Conservation (phyloP, 257 asterid species). For the Penstemon davidsonii region DNA sequence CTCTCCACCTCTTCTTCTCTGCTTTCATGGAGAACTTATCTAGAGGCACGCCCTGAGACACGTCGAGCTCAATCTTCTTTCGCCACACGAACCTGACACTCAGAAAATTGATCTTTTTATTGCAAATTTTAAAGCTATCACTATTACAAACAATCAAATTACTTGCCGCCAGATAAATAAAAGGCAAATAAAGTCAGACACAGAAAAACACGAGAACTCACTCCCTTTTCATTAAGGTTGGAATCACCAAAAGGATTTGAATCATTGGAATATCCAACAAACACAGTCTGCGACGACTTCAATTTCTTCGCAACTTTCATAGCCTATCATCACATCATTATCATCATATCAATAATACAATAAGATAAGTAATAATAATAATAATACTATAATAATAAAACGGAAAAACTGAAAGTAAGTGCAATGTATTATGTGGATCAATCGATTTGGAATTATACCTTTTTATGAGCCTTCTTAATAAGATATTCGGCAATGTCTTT, state of each 20-base stretch:
- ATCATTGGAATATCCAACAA: constrained; percentile 81
- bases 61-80: constrained; percentile 74
- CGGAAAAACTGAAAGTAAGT: too few relatives aligned
- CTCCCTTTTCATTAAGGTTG: constrained; percentile 74
- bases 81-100: constrained; percentile 77
- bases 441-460: constrained; percentile 25
- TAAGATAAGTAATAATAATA: neutral
- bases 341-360: too few relatives aligned
- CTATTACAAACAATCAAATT: constrained; percentile 8
- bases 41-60: constrained; percentile 69
- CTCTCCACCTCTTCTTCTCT: constrained; percentile 75
- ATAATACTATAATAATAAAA: too few relatives aligned
- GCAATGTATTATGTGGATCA: too few relatives aligned
- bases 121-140: neutral
- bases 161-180: neutral
- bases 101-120: constrained; percentile 8
- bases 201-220: neutral
- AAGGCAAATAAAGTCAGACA: too few relatives aligned
- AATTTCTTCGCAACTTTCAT: constrained; percentile 70
- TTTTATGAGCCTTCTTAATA: constrained; percentile 69
- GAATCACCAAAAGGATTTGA: constrained; percentile 97
- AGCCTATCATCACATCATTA: constrained; percentile 41
- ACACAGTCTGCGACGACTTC: constrained; percentile 55
- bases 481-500: constrained; percentile 62
- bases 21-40: constrained; percentile 73